Base-by-base conservation (phyloP, 129 eudicot species). In the Flaveria bidentis region DNA sequence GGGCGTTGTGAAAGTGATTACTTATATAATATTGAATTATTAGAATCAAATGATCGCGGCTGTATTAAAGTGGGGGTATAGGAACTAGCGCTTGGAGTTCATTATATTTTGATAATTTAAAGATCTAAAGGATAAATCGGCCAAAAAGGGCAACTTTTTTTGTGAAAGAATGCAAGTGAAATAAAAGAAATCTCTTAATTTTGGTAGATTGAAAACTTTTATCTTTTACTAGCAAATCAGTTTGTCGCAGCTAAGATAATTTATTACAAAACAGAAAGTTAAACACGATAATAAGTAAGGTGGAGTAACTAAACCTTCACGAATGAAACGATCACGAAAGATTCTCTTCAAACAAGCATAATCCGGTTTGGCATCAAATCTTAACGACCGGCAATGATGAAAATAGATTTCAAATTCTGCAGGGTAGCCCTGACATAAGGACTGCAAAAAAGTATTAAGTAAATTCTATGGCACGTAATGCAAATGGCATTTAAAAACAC, bases 311-410 rank as follows among this genome's bases (percentile, higher is more conserved):
- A 26, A 11, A 94, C 97, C 99, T 94, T 94, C 99, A 53, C 97
- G 94, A 81, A 94, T 94, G 46, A 94, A 94, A 84, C 91, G 99
- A 83, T 94, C 99, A 67, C 96, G 99, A 84, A 91, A 94, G 57
- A 94, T 86, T 82, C 92, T 91, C 86, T 94, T 94, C 75, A 94
- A 80, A 88, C 87, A 94, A 56, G 97, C 93, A 72, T 91, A 91
- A 85, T 94, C 99, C 28, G 99, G 99, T 73, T 91, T 94, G 78
- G 89, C 99, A 72, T 94, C 99, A 74, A 94, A 94, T 72, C 97
- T 85, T 77, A 91, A 83, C 23, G 97, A 88, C 22, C 99, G 99
- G 71, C 99, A 94, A 44, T 86, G 91, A 71, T 94, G 99, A 81
- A 94, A 94, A 83, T 91, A 94, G 25, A 97, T 89, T 53, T 96